Conservation (phyloP, 441 rosid genomes). For the Manihot esculenta region DNA sequence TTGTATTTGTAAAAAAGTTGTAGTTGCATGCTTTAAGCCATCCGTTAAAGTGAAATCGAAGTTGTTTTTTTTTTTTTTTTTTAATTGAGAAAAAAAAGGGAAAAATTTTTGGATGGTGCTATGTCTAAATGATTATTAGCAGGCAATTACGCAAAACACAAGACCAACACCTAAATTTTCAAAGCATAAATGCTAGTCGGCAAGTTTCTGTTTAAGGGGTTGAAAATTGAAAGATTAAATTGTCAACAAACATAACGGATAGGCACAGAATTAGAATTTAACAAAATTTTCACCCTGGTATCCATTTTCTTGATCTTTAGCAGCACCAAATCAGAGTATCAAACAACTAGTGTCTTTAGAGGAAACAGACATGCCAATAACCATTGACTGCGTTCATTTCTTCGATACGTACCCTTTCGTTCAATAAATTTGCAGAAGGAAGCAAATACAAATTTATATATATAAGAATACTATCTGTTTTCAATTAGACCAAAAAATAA, state of each 20-base stretch:
- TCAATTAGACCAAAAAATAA: not conserved
- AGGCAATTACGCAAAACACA: not conserved
- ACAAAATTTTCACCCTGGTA: not conserved
- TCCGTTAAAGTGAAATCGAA: not conserved
- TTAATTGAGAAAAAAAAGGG: no score
- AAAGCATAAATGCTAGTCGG: not conserved
- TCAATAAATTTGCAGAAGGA: not conserved
- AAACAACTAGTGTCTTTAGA: not conserved
- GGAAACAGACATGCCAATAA: not conserved
- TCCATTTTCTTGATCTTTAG: not conserved
- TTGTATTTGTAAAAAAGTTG: slow-evolving; percentile 10
- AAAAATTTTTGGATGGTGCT: not conserved
- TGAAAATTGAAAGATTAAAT: not conserved
- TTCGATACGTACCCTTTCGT: not conserved
- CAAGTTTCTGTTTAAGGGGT: not conserved
- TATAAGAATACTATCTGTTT: no score
- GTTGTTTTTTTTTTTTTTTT: not conserved
- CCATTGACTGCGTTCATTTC: not conserved
- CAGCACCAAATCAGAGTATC: not conserved
- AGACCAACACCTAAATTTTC: not conserved
- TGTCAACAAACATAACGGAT: slow-evolving; percentile 1
- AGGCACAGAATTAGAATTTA: not conserved
- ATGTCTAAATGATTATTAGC: not conserved
- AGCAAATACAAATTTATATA: not conserved
- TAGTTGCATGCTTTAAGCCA: not conserved